Conservation (phyloP, 306 rosid genomes). For the Castanea crenata region DNA sequence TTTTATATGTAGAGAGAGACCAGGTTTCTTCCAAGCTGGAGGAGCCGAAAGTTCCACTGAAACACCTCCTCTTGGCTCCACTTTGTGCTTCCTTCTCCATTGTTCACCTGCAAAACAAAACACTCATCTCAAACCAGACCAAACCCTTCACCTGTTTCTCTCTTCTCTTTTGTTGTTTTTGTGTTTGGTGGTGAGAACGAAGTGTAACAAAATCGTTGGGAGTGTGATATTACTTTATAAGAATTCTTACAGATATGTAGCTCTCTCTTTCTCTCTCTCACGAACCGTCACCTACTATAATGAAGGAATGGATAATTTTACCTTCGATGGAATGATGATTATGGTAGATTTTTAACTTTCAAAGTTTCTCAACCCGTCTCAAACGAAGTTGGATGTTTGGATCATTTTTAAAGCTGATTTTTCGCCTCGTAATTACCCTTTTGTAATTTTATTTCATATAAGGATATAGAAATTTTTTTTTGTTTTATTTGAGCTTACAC, state of each 20-base stretch:
- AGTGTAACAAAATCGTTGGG: conserved; percentile 19
- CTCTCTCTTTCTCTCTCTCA: background rate
- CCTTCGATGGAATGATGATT: background rate
- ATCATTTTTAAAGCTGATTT: too few relatives aligned
- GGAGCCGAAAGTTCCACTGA: conserved; percentile 91
- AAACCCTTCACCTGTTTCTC: background rate
- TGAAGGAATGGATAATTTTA: conserved; percentile 7
- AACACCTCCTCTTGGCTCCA: conserved; percentile 47
- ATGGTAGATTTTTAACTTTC: background rate
- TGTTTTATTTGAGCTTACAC: too few relatives aligned
- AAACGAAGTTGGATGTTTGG: background rate
- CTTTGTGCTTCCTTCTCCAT: conserved; percentile 41
- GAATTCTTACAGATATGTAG: background rate
- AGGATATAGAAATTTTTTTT: too few relatives aligned
- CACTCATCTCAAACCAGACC: background rate
- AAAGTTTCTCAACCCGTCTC: background rate
- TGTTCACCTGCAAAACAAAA: background rate
- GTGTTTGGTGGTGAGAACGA: conserved; percentile 4
- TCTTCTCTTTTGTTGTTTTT: background rate
- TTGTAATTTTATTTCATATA: too few relatives aligned
- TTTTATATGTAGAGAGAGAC: conserved; percentile 24
- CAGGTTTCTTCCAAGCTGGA: conserved; percentile 86
- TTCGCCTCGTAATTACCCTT: background rate
- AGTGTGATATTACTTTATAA: background rate
- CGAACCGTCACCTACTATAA: conserved; percentile 18